Evolutionary conservation across 106 monocot species (phyloP).

Genomic region (Acanthochlamys bracteata): DNA sequence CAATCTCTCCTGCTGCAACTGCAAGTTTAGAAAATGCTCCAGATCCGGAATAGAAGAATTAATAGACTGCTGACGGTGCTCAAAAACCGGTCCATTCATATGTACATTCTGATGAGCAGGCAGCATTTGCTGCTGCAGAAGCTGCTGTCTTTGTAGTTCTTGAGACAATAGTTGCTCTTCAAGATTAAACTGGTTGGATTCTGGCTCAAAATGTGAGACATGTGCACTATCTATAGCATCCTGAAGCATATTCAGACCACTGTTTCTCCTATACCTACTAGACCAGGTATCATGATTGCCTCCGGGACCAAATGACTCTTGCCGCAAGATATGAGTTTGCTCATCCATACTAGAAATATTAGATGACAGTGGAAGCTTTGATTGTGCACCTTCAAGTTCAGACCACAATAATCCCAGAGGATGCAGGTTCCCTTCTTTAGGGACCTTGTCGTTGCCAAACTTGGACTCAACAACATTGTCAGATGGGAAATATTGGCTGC

Average conservation of each 20-base stretch:
- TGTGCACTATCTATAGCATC: conserved; percentile 28
- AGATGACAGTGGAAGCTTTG: conserved; percentile 71
- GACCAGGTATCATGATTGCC: conserved; percentile 41
- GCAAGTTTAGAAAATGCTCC: conserved; percentile 50
- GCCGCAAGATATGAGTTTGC: conserved; percentile 12
- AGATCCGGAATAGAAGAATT: conserved; percentile 37
- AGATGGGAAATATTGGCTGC: no score
- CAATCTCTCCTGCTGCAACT: conserved; percentile 34
- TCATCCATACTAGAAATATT: conserved; percentile 21
- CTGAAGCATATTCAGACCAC: conserved; percentile 19
- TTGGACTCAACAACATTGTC: not conserved
- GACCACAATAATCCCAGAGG: conserved; percentile 77
- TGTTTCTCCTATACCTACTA: conserved; percentile 18
- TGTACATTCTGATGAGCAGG: conserved; percentile 34
- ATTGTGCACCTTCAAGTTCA: conserved; percentile 61
- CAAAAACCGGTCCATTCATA: conserved; percentile 25
- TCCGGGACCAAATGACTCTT: conserved; percentile 18
- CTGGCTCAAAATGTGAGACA: conserved; percentile 42
- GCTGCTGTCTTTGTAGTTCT: conserved; percentile 56
- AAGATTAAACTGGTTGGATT: conserved; percentile 26
- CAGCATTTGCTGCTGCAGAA: conserved; percentile 33
- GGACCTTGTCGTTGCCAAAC: conserved; percentile 15
- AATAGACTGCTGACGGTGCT: conserved; percentile 26
- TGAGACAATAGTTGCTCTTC: conserved; percentile 60
- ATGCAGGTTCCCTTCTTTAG: conserved; percentile 40